Percentiles rank a stretch among this genome's conserved stretches.
Evolutionary conservation across 2,329 filamentous ascomycete genomes (phyloP).

Genomic region (Neopestalotiopsis sp.): DNA sequence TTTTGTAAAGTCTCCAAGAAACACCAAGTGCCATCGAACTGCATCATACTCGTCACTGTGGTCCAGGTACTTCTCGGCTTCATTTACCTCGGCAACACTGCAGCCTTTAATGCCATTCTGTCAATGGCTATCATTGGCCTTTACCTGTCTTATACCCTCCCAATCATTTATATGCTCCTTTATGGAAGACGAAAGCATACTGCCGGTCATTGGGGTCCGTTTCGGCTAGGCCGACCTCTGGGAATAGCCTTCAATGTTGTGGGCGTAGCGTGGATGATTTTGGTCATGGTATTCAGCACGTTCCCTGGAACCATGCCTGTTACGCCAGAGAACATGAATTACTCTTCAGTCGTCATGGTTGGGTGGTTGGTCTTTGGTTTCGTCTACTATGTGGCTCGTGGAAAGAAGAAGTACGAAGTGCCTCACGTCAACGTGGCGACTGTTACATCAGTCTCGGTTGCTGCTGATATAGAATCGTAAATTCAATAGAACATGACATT

Average conservation of each 20-base stretch:
- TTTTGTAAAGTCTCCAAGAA: constrained; percentile 41
- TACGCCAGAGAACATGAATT: constrained; percentile 51
- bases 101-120: constrained; percentile 47
- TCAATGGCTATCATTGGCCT: constrained; percentile 49
- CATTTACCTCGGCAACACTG: constrained; percentile 48
- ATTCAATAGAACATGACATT: background rate
- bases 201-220: background rate
- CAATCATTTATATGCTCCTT: constrained; percentile 22
- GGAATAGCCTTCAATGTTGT: constrained; percentile 49
- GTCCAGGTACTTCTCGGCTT: constrained; percentile 40
- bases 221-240: background rate
- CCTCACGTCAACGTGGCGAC: constrained; percentile 20
- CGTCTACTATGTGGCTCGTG: constrained; percentile 37
- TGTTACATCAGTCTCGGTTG: background rate
- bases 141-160: constrained; percentile 49
- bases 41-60: constrained; percentile 31
- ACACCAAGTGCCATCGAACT: constrained; percentile 40
- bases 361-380: constrained; percentile 44
- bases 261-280: constrained; percentile 47
- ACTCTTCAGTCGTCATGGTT: constrained; percentile 47
- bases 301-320: constrained; percentile 49
- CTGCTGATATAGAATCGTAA: background rate
- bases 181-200: background rate
- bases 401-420: constrained; percentile 34
- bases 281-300: constrained; percentile 51